phyloP scores from a whole-genome alignment of 768 basidiomycete species.

The Calocera cornea region DNA sequence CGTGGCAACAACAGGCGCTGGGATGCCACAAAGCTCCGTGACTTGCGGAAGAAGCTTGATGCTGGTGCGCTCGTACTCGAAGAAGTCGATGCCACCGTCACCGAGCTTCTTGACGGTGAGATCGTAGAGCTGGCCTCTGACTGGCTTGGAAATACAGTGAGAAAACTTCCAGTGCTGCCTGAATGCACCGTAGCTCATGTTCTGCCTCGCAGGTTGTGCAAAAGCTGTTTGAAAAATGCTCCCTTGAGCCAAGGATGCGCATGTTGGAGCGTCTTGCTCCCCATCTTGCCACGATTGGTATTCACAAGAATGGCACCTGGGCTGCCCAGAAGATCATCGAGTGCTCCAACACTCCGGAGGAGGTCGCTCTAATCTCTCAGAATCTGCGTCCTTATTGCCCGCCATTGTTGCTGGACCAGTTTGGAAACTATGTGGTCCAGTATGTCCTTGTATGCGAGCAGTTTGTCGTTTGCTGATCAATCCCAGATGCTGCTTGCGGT shows the following conservation, averaged over 20 bases:
- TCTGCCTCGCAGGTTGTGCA: constrained; percentile 60
- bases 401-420: constrained; percentile 85
- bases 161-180: constrained; percentile 16
- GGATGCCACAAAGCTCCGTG: constrained; percentile 88
- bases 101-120: constrained; percentile 85
- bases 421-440: constrained; percentile 89
- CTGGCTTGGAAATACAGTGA: constrained; percentile 92
- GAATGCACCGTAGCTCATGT: neutral
- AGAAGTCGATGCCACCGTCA: constrained; percentile 82
- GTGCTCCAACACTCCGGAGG: constrained; percentile 77
- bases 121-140: constrained; percentile 91
- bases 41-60: constrained; percentile 87
- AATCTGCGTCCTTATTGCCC: constrained; percentile 85
- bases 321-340: constrained; percentile 99
- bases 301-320: constrained; percentile 99
- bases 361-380: constrained; percentile 69
- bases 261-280: constrained; percentile 92
- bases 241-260: constrained; percentile 56
- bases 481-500: constrained; percentile 72
- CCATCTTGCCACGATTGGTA: constrained; percentile 91
- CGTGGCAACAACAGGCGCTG: constrained; percentile 73
- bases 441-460: constrained; percentile 29
- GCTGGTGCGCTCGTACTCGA: constrained; percentile 69
- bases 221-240: constrained; percentile 89
- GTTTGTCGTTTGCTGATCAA: constrained; percentile 22